Conservation (phyloP, 805 yeast genomes). For the Yamadazyma olivae region DNA sequence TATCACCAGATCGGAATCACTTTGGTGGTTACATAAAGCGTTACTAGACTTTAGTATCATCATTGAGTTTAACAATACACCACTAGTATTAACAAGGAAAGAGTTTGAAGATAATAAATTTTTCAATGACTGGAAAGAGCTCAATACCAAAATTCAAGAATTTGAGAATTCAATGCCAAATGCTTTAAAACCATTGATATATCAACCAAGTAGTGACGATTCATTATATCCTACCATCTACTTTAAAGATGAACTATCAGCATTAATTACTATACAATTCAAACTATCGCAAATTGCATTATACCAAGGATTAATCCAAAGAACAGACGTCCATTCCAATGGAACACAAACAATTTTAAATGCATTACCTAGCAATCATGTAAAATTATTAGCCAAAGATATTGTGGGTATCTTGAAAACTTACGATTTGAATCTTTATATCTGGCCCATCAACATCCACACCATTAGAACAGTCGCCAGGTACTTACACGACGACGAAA, state of each 20-base stretch:
- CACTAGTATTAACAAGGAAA: slow-evolving; percentile 23
- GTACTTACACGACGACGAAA: slow-evolving; percentile 21
- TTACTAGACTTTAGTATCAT: slow-evolving; percentile 24
- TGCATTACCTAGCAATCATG: slow-evolving; percentile 23
- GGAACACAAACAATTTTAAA: slow-evolving; percentile 18
- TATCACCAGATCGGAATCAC: slow-evolving; percentile 13
- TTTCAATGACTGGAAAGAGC: slow-evolving; percentile 24
- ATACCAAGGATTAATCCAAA: slow-evolving; percentile 23
- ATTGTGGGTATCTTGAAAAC: slow-evolving; percentile 37
- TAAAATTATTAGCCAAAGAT: slow-evolving; percentile 28
- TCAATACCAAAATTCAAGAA: slow-evolving; percentile 24
- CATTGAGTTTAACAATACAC: slow-evolving; percentile 26
- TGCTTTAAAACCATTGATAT: slow-evolving; percentile 29
- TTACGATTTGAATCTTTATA: slow-evolving; percentile 27
- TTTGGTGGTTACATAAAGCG: slow-evolving; percentile 38
- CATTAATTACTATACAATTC: slow-evolving; percentile 27
- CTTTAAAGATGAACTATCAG: slow-evolving; percentile 34
- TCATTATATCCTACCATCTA: slow-evolving; percentile 30
- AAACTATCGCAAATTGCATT: slow-evolving; percentile 28
- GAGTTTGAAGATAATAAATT: slow-evolving; percentile 22
- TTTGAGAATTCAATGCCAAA: slow-evolving; percentile 27
- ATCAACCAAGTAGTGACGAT: slow-evolving; percentile 20
- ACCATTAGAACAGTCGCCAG: slow-evolving; percentile 26
- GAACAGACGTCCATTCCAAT: slow-evolving; percentile 13
- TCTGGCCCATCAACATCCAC: slow-evolving; percentile 38